Conservation (phyloP, 2,329 filamentous ascomycete species). For the Fusarium albosuccineum region DNA sequence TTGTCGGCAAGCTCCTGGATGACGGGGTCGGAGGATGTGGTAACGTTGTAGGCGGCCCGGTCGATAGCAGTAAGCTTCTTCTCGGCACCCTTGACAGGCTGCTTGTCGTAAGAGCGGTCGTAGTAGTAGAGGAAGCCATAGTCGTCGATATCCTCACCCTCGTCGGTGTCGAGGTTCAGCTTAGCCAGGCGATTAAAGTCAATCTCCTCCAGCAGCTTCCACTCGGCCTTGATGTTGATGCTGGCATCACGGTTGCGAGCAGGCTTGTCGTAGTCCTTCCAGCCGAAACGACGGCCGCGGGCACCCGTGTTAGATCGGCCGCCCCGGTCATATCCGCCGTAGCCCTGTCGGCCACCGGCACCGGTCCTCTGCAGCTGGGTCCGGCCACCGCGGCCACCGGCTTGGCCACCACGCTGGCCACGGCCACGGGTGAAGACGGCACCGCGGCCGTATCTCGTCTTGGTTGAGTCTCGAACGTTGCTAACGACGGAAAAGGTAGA, state of each 20-base stretch:
- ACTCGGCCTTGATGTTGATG: constrained; percentile 95
- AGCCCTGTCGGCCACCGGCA: constrained; percentile 74
- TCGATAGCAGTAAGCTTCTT: constrained; percentile 90
- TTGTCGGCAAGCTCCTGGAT: constrained; percentile 97
- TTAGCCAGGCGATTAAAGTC: constrained; percentile 96
- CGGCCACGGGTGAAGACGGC: constrained; percentile 91
- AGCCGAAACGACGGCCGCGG: constrained; percentile 90
- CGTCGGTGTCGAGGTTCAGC: constrained; percentile 93
- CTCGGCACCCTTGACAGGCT: constrained; percentile 88
- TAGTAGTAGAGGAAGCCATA: constrained; percentile 99
- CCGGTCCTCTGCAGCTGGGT: constrained; percentile 78
- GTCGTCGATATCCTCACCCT: constrained; percentile 93
- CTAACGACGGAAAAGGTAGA: constrained; percentile 98
- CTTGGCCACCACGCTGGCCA: constrained; percentile 79
- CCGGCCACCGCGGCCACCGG: constrained; percentile 70
- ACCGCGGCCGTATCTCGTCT: constrained; percentile 89
- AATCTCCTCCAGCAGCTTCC: constrained; percentile 97
- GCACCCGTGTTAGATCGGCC: constrained; percentile 77
- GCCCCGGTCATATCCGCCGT: constrained; percentile 76
- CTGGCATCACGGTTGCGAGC: constrained; percentile 95
- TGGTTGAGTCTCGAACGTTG: constrained; percentile 87
- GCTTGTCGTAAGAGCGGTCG: constrained; percentile 94
- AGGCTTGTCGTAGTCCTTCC: constrained; percentile 99
- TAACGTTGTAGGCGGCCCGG: constrained; percentile 97
- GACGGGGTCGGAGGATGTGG: constrained; percentile 93